Evolutionary conservation across 2,329 filamentous ascomycete genomes (phyloP), one percentile per base, ranked within the genome.

Genomic region (Aspergillus ibericus): DNA sequence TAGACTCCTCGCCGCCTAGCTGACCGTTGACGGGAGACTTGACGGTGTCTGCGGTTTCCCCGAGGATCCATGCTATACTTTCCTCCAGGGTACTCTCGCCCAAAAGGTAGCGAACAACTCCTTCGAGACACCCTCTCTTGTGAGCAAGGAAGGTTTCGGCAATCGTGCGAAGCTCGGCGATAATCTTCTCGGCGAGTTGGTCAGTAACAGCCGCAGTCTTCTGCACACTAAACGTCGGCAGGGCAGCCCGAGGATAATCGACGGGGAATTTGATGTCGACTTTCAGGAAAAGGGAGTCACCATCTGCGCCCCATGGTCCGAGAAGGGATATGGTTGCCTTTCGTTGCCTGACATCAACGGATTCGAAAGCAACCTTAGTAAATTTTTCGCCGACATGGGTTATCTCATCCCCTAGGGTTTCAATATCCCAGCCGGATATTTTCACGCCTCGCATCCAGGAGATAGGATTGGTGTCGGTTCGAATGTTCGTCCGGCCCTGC

Each of bases 1-100:
- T 96, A 3, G 92, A 97, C 64, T 91, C 93, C 63, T 95, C 91
- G 58, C 90, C 89, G 29, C 75, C 78, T 36, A 80, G 56, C 48
- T 71, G 70, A 16, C 72, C 71, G 51, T 78, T 72, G 56, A 76
- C 63, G 13, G 78, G 73, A 46, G 77, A 75, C 61, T 81, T 77
- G 54, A 80, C 63, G 60, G 77, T 73, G 63, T 78, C 67, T 7
- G 86, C 73, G 63, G 90, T 87, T 63, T 86, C 82, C 10, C 88
- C 84, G 47, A 80, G 75, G 49, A 78, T 75, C 74, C 73, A 80
- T 56, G 73, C 71, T 25, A 85, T 77, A 59, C 81, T 85, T 40
- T 88, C 84, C 60, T 87, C 81, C 5, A 88, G 73, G 55, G 75
- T 78, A 57, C 81, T 80, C 67, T 87, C 85, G 6, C 85, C 84